Evolutionary conservation across 139 green algal genomes (phyloP), one percentile per base, ranked within the genome.

Genomic region (Zygnema cylindricum): DNA sequence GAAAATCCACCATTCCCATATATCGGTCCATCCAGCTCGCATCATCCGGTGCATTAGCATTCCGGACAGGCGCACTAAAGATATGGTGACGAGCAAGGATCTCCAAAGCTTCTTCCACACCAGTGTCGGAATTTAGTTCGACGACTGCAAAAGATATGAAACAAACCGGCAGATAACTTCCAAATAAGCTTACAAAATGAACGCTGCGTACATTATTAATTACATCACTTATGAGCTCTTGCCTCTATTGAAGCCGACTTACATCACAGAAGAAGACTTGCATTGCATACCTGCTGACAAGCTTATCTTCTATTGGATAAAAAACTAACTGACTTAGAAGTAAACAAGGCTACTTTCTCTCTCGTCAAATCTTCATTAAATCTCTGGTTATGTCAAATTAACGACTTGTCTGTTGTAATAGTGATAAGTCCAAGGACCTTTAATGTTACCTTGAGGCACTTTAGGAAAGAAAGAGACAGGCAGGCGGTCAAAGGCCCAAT

Each of bases 1-100:
- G 7, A 43, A 89, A 90, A 76, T 90, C 85, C 35, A 90, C 32
- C 49, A 90, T 77, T 63, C 86, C 86, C 32, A 91, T 1, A 77
- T 91, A 91, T 43, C 81, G 55, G 23, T 91, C 81, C 21, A 91
- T 91, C 86, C 86, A 91, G 79, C 79, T 85, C 77, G 54, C 84
- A 73, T 87, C 81, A 33, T n/a, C 35, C 2, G 86, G 32, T 30
- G 81, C 86, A 42, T 85, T 77, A 7, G 84, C 82, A 39, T 84
- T 85, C 21, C 86, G 36, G 42, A 91, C 86, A 71, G 86, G 86
- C 39, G 86, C 86, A 69, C 82, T 90, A 23, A 82, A 69, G 16
- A 91, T 88, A 77, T 43, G 55, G 55, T 91, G 54, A 55, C 16
- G 40, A 43, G 57, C 25, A 69, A 91, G 82, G 54, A 43, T 16